A percentile compares a stretch with the other conserved stretches of the same genome.
phyloP scores from a whole-genome alignment of 2,329 filamentous ascomycete species.

The Penicillium sp. region DNA sequence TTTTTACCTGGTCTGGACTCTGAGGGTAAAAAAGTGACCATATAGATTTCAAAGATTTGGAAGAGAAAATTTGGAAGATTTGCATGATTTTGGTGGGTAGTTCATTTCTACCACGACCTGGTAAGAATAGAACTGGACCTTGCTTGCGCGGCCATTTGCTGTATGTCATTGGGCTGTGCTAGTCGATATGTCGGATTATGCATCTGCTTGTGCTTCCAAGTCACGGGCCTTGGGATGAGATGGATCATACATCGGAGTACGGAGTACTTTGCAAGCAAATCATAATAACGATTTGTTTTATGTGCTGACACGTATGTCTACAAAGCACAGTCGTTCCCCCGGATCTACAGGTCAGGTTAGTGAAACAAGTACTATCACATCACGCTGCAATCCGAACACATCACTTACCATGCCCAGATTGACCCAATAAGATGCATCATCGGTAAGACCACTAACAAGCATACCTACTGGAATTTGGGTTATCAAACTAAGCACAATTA shows the following conservation, averaged over 20 bases:
- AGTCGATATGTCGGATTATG: slow-evolving; percentile 20
- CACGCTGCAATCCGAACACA: slow-evolving; percentile 23
- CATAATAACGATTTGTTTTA: neutral
- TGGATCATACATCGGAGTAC: neutral
- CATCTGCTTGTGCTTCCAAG: neutral
- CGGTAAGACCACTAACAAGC: slow-evolving; percentile 6
- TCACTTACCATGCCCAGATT: slow-evolving; percentile 20
- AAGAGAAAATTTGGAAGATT: neutral
- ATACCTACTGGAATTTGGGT: slow-evolving; percentile 3
- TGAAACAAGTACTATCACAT: slow-evolving; percentile 21
- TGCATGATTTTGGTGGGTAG: neutral
- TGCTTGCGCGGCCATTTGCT: slow-evolving; percentile 18
- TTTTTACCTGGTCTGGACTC: slow-evolving; percentile 6
- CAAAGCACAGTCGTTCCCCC: slow-evolving; percentile 6
- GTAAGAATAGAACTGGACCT: slow-evolving; percentile 15
- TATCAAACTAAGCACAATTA: neutral
- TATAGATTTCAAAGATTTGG: too few species aligned
- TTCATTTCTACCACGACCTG: slow-evolving; percentile 1
- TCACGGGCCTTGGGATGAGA: slow-evolving; percentile 6
- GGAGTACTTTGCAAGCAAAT: too few species aligned
- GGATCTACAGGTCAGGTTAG: slow-evolving; percentile 14
- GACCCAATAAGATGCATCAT: slow-evolving; percentile 21
- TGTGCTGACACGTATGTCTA: neutral
- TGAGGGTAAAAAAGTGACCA: neutral
- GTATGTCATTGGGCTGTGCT: slow-evolving; percentile 6